Conservation (phyloP, 352 stramenopile species). For the Globisporangium nodosum region DNA sequence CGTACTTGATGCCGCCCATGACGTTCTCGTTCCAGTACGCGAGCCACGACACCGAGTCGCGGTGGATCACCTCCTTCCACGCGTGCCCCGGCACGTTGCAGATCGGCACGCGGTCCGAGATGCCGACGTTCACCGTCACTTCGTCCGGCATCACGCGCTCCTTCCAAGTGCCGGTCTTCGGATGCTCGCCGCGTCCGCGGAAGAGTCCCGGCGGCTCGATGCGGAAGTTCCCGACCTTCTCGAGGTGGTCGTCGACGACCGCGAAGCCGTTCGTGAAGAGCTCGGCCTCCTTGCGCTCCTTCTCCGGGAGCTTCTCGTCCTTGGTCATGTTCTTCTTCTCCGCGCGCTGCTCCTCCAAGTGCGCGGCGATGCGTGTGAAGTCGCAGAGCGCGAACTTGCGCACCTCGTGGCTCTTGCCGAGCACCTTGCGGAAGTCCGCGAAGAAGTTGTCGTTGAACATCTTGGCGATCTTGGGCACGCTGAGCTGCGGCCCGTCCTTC, state of each 20-base stretch:
- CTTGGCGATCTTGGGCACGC: conserved; percentile 93
- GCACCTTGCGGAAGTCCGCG: conserved; percentile 82
- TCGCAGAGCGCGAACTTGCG: conserved; percentile 97
- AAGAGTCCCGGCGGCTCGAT: conserved; percentile 98
- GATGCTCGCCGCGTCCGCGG: conserved; percentile 97
- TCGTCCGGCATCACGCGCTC: conserved; percentile 93
- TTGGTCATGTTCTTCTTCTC: conserved; percentile 96
- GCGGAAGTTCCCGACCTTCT: conserved; percentile 97
- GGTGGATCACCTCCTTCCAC: conserved; percentile 97
- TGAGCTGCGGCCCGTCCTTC: conserved; percentile 96
- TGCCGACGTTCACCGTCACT: conserved; percentile 96
- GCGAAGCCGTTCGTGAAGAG: conserved; percentile 94
- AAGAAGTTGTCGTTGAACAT: conserved; percentile 99
- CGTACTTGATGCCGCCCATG: conserved; percentile 98
- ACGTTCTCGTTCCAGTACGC: conserved; percentile 99
- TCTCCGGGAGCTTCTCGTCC: conserved; percentile 87
- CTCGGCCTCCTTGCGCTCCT: conserved; percentile 89
- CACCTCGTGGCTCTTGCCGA: conserved; percentile 94
- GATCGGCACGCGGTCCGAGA: conserved; percentile 86
- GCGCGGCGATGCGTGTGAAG: conserved; percentile 92
- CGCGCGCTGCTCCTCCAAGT: conserved; percentile 92
- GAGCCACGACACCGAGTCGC: conserved; percentile 88
- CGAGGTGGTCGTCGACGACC: conserved; percentile 97
- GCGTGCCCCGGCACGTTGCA: conserved; percentile 93
- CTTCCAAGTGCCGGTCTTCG: conserved; percentile 99